phyloP scores from a whole-genome alignment of 2,329 filamentous ascomycete genomes.

The Cyphellophora attinorum region DNA sequence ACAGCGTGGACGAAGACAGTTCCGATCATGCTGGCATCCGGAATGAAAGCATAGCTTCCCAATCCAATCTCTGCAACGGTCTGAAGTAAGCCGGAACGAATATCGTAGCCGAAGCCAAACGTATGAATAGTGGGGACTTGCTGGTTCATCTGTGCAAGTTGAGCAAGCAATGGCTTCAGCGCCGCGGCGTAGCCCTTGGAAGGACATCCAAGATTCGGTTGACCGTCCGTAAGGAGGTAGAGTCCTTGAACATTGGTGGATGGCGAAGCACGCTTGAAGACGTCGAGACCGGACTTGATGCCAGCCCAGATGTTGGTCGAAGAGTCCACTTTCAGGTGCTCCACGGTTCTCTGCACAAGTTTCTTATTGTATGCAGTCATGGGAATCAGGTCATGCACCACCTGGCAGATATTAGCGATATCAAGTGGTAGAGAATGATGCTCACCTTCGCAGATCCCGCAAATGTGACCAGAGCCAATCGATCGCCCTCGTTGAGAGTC shows the following conservation, averaged over 20 bases:
- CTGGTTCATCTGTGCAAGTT: constrained; percentile 6
- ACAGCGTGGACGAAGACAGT: constrained; percentile 55
- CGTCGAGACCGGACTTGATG: constrained; percentile 39
- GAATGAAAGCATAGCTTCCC: constrained; percentile 53
- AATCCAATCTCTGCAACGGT: constrained; percentile 49
- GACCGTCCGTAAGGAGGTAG: constrained; percentile 25
- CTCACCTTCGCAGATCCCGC: constrained; percentile 27
- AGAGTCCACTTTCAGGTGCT: constrained; percentile 27
- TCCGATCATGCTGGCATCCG: constrained; percentile 51
- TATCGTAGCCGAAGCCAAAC: constrained; percentile 44
- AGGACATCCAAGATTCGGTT: constrained; percentile 47
- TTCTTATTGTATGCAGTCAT: constrained; percentile 42
- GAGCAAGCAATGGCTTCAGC: constrained; percentile 29
- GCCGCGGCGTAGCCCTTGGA: constrained; percentile 46
- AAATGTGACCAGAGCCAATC: constrained; percentile 51
- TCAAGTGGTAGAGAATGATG: neutral
- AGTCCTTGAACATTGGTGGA: constrained; percentile 24
- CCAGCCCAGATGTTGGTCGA: constrained; percentile 52
- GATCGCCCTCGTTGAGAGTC: constrained; percentile 44
- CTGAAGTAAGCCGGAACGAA: constrained; percentile 46
- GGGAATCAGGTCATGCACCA: constrained; percentile 35
- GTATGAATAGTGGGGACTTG: constrained; percentile 37
- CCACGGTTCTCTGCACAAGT: constrained; percentile 32
- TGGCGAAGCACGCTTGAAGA: constrained; percentile 30
- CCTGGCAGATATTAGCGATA: constrained; percentile 7